These are phyloP conservation scores for Cladosporium colombiae DNA, from an alignment of 2,329 filamentous ascomycete species.

Conservation along the genomic window DNA sequence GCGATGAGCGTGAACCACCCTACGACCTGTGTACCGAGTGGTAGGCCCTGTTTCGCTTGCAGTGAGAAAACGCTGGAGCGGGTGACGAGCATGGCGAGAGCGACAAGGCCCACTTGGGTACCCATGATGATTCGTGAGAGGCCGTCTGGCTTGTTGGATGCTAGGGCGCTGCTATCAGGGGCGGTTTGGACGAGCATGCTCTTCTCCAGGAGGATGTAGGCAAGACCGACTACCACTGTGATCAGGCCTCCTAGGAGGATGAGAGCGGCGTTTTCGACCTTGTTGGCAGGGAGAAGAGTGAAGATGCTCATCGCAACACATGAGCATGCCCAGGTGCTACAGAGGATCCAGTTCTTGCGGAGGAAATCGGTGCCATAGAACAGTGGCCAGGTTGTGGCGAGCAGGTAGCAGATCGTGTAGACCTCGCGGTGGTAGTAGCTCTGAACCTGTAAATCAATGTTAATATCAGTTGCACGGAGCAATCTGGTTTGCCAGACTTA, in stretches of 20 bases:
- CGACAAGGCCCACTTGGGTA: slow-evolving; percentile 73
- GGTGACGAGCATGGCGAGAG: slow-evolving; percentile 82
- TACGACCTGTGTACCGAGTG: slow-evolving; percentile 81
- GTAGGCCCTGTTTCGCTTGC: slow-evolving; percentile 81
- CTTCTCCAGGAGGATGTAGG: slow-evolving; percentile 81
- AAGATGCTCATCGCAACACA: slow-evolving; percentile 87
- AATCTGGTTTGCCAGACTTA: slow-evolving; percentile 32
- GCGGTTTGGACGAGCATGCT: slow-evolving; percentile 50
- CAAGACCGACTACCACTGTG: slow-evolving; percentile 73
- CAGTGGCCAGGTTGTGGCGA: slow-evolving; percentile 76
- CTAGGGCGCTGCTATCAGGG: slow-evolving; percentile 34
- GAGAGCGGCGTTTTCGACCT: slow-evolving; percentile 72
- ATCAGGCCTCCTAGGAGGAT: slow-evolving; percentile 74
- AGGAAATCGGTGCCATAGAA: slow-evolving; percentile 75
- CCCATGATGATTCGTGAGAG: slow-evolving; percentile 64
- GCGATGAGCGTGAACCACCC: slow-evolving; percentile 76
- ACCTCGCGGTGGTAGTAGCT: slow-evolving; percentile 91
- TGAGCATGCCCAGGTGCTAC: slow-evolving; percentile 70
- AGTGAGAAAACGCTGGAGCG: slow-evolving; percentile 81
- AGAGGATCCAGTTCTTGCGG: slow-evolving; percentile 62
- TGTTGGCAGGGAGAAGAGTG: slow-evolving; percentile 83
- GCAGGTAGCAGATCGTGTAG: slow-evolving; percentile 75
- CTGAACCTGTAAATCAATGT: slow-evolving; percentile 62
- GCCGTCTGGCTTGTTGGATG: slow-evolving; percentile 40
- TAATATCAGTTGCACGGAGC: neutral